phyloP scores from a whole-genome alignment of 2,329 filamentous ascomycete species.

The Camillea tinctor region DNA sequence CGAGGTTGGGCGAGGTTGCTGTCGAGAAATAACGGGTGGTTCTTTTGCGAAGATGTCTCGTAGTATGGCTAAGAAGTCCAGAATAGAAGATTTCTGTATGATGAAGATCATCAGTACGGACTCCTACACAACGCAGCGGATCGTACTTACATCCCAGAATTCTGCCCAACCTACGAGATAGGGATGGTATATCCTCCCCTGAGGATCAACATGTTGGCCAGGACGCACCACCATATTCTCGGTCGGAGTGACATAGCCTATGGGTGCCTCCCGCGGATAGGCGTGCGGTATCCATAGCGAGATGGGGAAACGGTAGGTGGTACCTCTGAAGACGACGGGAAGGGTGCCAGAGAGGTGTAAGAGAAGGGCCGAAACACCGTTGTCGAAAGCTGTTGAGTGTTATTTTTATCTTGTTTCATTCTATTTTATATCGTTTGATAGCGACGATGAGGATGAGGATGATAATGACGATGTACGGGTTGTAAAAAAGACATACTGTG shows the following conservation, averaged over 20 bases:
- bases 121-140: background rate
- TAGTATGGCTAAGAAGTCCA: slow-evolving; percentile 79
- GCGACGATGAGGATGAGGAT: background rate
- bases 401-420: no score
- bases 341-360: slow-evolving; percentile 84
- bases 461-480: slow-evolving; percentile 4
- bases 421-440: no score
- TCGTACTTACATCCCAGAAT: slow-evolving; percentile 78
- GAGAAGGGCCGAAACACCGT: slow-evolving; percentile 81
- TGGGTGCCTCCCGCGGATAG: slow-evolving; percentile 82
- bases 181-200: slow-evolving; percentile 92
- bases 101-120: slow-evolving; percentile 22
- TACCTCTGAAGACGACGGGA: slow-evolving; percentile 87
- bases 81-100: slow-evolving; percentile 73
- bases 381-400: slow-evolving; percentile 69
- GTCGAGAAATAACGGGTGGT: slow-evolving; percentile 80
- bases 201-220: slow-evolving; percentile 91
- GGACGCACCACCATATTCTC: slow-evolving; percentile 86
- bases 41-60: slow-evolving; percentile 91
- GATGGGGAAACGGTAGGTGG: slow-evolving; percentile 86
- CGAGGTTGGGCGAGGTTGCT: slow-evolving; percentile 47
- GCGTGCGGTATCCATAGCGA: slow-evolving; percentile 90
- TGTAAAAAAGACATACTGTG: slow-evolving; percentile 65
- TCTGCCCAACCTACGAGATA: slow-evolving; percentile 88
- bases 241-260: slow-evolving; percentile 85